These are phyloP conservation scores for Penicillium griseofulvum DNA, from an alignment of 2,329 filamentous ascomycete genomes.

Conservation along the genomic window DNA sequence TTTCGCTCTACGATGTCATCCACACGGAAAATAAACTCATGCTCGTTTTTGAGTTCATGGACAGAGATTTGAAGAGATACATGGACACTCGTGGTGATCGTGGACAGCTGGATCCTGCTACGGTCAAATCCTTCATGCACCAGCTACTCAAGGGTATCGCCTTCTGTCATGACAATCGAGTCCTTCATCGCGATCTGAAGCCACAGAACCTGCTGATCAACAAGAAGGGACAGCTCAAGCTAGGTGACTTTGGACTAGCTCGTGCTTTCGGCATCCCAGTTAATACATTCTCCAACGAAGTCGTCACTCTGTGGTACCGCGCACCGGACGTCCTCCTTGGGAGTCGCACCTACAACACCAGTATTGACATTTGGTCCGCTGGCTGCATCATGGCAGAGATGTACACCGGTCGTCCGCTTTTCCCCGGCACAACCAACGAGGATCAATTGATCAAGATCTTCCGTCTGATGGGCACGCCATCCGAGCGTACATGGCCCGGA, in stretches of 20 bases:
- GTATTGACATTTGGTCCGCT: constrained; percentile 98
- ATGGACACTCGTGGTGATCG: constrained; percentile 93
- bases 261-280: constrained; percentile 95
- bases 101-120: constrained; percentile 80
- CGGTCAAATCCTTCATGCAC: constrained; percentile 99
- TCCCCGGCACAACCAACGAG: constrained; percentile 97
- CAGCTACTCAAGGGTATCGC: constrained; percentile 93
- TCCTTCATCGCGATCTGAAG: constrained; percentile 92
- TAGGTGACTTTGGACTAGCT: constrained; percentile 91
- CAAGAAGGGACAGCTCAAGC: constrained; percentile 81
- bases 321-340: constrained; percentile 93
- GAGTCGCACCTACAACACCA: constrained; percentile 96
- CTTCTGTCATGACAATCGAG: constrained; percentile 96
- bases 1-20: constrained; percentile 95
- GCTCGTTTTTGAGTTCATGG: constrained; percentile 99
- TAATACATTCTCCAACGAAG: constrained; percentile 97
- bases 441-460: constrained; percentile 97
- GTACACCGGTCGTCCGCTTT: constrained; percentile 93
- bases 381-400: constrained; percentile 99
- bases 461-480: constrained; percentile 96
- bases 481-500: constrained; percentile 91
- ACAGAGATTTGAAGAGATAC: constrained; percentile 96
- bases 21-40: constrained; percentile 99
- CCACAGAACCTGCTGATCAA: constrained; percentile 97
- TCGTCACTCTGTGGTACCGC: constrained; percentile 96